Base-by-base conservation (phyloP, 2,329 filamentous ascomycete genomes). In the Waltergamsia citrina region DNA sequence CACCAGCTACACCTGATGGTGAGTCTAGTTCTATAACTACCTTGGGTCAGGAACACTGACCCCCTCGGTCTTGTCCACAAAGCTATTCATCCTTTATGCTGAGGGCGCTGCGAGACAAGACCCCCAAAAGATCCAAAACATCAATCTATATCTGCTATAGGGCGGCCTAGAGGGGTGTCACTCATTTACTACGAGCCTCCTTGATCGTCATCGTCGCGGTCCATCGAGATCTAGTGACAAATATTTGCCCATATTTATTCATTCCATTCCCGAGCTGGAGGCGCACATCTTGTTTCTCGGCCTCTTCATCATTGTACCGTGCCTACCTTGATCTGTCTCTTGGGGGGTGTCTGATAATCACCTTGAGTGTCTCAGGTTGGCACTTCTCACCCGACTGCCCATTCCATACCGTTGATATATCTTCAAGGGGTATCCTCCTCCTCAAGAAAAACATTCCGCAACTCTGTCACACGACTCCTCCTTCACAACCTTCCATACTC, bases 351-450 rank as follows among this genome's bases (percentile, higher is more conserved):
- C 19, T 51, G 52, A 59, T 56, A 50, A 51, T 43, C 50, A 49
- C 42, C 41, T 49, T 42, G 40, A 28, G 37, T 60, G 57, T 59
- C 56, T 60, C 43, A 57, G 41, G 37, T 42, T 50, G 44, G 46
- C 44, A 47, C 49, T 41, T 41, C 51, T 46, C 47, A 18, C 22
- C 34, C 34, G 28, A 51, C 50, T 41, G 42, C 44, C 45, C 57
- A 60, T 59, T 60, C 54, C 55, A 50, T 43, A 45, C 51, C 47
- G 41, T 45, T 45, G 45, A 45, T 62, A 62, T 62, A 62, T 60
- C 56, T 62, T 60, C 48, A 54, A 51, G 47, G 45, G 48, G 47
- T 45, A 47, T 53, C 54, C 55, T 55, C 55, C 49, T 42, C 29
- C 30, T 32, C 17, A 16, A 30, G 48, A 44, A 39, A 47, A 53